Base-by-base conservation (phyloP, 331 rosid genomes). In the Phaseolus coccineus region DNA sequence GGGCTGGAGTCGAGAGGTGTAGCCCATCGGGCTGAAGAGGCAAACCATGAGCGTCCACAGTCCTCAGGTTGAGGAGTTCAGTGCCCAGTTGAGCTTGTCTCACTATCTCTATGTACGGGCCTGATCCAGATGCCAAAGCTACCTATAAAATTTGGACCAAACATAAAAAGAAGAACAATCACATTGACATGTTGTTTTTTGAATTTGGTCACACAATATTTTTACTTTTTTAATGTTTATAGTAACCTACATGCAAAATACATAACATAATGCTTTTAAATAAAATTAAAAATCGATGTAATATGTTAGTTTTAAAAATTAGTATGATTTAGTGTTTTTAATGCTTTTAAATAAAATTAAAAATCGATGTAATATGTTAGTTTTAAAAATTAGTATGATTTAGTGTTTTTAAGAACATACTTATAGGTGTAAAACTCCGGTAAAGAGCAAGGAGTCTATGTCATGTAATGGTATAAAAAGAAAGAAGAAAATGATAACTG, bases 61-160 rank as follows among this genome's bases (percentile, higher is more conserved):
- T 90, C 62, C 84, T 76, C 53, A 95, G 42, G 68, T 92, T 90
- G 19, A 78, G 74, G 4, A 93, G 85, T 63, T 95, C 86, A 9
- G 85, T 75, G 58, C 87, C 87, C 24, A 90, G 61, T 73, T 95
- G 97, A 4, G 92, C 97, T 46, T 86, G 84, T 82, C 97, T 87
- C 3, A 95, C 86, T 1, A 58, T 73, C 22, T 92, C 91, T 70
- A 78, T 30, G 74, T 76, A 91, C 7, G 77, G 83, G 66, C 93
- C 94, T 33, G 31, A 24, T 14, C 96, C 93, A 0, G 98, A 85
- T 56, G 94, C 97, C 56, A 92, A 62, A 6, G 90, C 97, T 30
- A 83, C 86, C 86, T 83, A 51, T 69, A 78, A 25, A 3, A 44
- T 10, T 19, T 39, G 30, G 31, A 65, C 19, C 44, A 35, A 9